Evolutionary conservation across 2,329 filamentous ascomycete species (phyloP).

Genomic region (Pseudohalonectria lignicola): DNA sequence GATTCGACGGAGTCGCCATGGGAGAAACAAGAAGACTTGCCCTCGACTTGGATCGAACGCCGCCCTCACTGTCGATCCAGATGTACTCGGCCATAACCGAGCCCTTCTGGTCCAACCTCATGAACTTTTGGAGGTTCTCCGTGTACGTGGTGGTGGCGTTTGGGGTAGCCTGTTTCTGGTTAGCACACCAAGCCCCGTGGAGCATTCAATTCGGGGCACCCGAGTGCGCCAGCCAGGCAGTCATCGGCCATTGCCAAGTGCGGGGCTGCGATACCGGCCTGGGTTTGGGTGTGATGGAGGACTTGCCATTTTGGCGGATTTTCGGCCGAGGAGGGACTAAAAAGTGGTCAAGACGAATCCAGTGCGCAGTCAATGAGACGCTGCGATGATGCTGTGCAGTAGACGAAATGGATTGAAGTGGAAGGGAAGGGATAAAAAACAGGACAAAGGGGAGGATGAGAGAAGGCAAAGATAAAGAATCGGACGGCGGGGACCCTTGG

Average conservation of each 20-base stretch:
- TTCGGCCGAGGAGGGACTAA: neutral
- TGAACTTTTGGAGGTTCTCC: conserved; percentile 66
- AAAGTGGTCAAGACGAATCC: neutral
- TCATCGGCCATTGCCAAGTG: neutral
- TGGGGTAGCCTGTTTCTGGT: neutral
- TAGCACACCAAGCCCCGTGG: too few relatives aligned
- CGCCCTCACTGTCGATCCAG: conserved; percentile 80
- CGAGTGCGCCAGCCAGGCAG: neutral
- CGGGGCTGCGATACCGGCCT: neutral
- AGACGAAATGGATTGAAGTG: neutral
- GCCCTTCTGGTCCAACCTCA: conserved; percentile 82
- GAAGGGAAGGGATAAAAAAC: neutral
- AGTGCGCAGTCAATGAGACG: too few relatives aligned
- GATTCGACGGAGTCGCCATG: too few relatives aligned
- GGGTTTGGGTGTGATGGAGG: neutral
- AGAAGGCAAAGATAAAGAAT: too few relatives aligned
- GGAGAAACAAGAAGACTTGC: too few relatives aligned
- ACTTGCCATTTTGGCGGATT: neutral
- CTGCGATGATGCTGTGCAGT: neutral
- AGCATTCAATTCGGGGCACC: neutral
- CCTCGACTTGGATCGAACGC: conserved; percentile 89
- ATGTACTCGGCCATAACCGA: conserved; percentile 62
- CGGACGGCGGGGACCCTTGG: too few relatives aligned
- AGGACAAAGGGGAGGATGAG: neutral
- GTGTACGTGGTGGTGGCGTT: neutral